phyloP scores from a whole-genome alignment of 2,329 filamentous ascomycete species.

The Balansia obtecta region DNA sequence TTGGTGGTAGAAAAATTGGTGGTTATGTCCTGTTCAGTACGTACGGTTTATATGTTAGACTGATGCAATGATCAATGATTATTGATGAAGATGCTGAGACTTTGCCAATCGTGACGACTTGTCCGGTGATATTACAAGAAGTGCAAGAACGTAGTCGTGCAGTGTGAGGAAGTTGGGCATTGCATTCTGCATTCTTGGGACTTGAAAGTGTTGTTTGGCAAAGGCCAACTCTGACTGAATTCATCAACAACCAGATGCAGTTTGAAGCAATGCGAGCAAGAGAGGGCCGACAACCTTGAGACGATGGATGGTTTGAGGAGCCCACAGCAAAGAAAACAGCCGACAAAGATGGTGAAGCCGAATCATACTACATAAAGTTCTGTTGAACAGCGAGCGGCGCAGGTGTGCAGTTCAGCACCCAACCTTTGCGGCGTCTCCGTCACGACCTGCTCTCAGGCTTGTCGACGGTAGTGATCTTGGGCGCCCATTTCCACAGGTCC shows the following conservation, averaged over 20 bases:
- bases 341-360: no score
- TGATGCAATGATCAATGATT: constrained; percentile 3
- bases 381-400: background rate
- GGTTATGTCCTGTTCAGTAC: constrained; percentile 3
- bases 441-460: constrained; percentile 8
- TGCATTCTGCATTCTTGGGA: no score
- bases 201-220: no score
- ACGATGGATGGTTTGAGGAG: no score
- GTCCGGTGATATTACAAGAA: no score
- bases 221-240: no score
- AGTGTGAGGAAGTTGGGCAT: no score
- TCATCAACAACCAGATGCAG: no score
- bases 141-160: no score
- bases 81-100: background rate
- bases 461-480: constrained; percentile 51
- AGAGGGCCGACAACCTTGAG: no score
- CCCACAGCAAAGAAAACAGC: no score
- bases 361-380: background rate
- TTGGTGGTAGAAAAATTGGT: constrained; percentile 4
- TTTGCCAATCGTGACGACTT: background rate
- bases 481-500: constrained; percentile 47
- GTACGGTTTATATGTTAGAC: constrained; percentile 2
- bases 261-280: no score
- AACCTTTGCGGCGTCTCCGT: background rate
- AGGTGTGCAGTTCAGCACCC: background rate